Conservation (phyloP, 1,284 basidiomycete genomes). For the Tilletia indica region DNA sequence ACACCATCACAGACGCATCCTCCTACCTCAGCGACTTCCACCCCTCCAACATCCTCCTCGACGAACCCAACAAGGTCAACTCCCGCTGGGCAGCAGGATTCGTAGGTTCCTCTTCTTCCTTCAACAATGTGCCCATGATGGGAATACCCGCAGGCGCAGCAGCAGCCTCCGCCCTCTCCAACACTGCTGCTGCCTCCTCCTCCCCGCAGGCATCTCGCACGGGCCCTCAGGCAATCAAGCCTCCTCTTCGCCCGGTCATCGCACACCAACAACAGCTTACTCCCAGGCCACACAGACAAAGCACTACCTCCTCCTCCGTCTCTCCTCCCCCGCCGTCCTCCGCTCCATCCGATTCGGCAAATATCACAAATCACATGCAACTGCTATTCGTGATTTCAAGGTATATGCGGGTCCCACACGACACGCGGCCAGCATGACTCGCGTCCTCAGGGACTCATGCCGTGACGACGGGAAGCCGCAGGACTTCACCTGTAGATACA, state of each 20-base stretch:
- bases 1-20: constrained; percentile 16
- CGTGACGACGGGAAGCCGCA: not conserved
- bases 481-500: not conserved
- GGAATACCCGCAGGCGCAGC: no score
- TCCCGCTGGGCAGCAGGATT: constrained; percentile 25
- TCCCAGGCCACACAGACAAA: not conserved
- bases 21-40: constrained; percentile 15
- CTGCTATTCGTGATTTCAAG: constrained; percentile 55
- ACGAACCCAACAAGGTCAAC: not conserved
- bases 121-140: not conserved
- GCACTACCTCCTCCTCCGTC: constrained; percentile 19
- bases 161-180: no score
- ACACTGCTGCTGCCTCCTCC: no score
- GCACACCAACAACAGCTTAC: no score
- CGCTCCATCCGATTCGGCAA: constrained; percentile 54
- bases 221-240: no score
- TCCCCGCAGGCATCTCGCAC: no score
- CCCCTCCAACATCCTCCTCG: constrained; percentile 15
- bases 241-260: no score
- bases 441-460: constrained; percentile 28
- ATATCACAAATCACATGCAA: constrained; percentile 55
- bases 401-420: constrained; percentile 50
- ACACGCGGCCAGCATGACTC: constrained; percentile 28
- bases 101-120: constrained; percentile 11
- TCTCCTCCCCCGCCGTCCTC: constrained; percentile 16